phyloP scores from a whole-genome alignment of 2,329 filamentous ascomycete species.

The Ophiostoma triangulosporum region DNA sequence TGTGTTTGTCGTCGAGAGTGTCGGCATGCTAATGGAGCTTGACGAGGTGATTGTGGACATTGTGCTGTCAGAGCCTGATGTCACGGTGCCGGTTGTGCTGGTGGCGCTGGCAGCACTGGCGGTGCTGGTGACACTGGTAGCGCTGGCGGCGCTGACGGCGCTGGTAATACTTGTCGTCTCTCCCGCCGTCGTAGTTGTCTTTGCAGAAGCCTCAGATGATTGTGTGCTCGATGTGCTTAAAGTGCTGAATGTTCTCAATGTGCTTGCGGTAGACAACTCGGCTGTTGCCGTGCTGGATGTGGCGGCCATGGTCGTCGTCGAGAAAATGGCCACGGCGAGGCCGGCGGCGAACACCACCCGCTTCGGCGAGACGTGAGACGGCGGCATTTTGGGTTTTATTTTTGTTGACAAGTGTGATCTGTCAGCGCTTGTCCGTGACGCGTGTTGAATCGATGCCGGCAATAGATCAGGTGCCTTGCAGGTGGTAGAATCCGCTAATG shows the following conservation, averaged over 20 bases:
- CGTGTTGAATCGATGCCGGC: no score
- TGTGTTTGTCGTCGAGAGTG: slow-evolving; percentile 25
- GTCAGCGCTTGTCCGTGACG: no score
- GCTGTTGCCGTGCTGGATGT: slow-evolving; percentile 3
- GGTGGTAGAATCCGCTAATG: neutral
- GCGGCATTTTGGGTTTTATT: slow-evolving; percentile 16
- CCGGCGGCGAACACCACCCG: slow-evolving; percentile 21
- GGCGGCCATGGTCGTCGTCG: slow-evolving; percentile 18
- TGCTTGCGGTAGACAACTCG: slow-evolving; percentile 2
- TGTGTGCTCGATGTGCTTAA: no score
- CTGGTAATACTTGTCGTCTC: slow-evolving; percentile 2
- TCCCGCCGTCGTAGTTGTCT: slow-evolving; percentile 9
- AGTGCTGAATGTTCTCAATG: no score
- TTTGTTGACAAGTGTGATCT: no score
- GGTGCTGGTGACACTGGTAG: no score
- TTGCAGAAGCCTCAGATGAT: slow-evolving; percentile 7
- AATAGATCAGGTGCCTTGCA: neutral
- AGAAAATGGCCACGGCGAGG: slow-evolving; percentile 17
- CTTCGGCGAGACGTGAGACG: slow-evolving; percentile 20
- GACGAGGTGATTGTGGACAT: slow-evolving; percentile 14
- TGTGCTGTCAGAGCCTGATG: neutral
- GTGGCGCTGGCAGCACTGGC: no score
- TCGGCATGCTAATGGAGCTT: slow-evolving; percentile 23
- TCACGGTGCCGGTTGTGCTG: slow-evolving; percentile 3
- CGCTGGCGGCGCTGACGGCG: no score